Conservation (phyloP, 306 rosid species). For the Vigna reflexopilosa region DNA sequence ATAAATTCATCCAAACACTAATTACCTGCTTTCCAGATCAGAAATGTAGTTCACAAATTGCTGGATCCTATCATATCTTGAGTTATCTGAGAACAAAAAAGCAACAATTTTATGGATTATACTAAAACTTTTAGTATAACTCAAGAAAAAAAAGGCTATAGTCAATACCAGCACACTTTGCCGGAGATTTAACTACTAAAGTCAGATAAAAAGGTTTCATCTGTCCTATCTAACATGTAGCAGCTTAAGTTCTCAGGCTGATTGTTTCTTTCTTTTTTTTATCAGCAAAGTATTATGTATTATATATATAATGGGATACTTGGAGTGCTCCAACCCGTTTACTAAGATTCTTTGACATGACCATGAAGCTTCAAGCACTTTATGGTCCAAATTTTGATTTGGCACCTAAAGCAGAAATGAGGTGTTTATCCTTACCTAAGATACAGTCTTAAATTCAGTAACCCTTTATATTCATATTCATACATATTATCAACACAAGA, state of each 20-base stretch:
- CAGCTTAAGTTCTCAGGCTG: slow-evolving; percentile 24
- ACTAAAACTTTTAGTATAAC: slow-evolving; percentile 33
- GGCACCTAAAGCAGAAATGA: slow-evolving; percentile 21
- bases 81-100: slow-evolving; percentile 59
- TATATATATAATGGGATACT: no score
- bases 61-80: slow-evolving; percentile 67
- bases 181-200: slow-evolving; percentile 2
- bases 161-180: slow-evolving; percentile 36
- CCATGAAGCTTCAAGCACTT: slow-evolving; percentile 30
- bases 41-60: slow-evolving; percentile 86
- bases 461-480: slow-evolving; percentile 35
- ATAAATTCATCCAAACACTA: slow-evolving; percentile 35
- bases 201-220: slow-evolving; percentile 25
- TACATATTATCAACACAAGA: slow-evolving; percentile 20
- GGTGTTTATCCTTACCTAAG: slow-evolving; percentile 24
- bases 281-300: no score
- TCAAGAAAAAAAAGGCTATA: slow-evolving; percentile 18
- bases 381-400: slow-evolving; percentile 30
- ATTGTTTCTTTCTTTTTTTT: background rate
- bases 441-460: slow-evolving; percentile 18
- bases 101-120: slow-evolving; percentile 29
- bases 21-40: slow-evolving; percentile 83
- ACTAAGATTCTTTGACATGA: background rate
- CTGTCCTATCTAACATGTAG: slow-evolving; percentile 11
- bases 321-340: no score